These are phyloP conservation scores for Suhomyces bokatorum DNA, from an alignment of 1,139 yeast genomes.

Conservation along the genomic window DNA sequence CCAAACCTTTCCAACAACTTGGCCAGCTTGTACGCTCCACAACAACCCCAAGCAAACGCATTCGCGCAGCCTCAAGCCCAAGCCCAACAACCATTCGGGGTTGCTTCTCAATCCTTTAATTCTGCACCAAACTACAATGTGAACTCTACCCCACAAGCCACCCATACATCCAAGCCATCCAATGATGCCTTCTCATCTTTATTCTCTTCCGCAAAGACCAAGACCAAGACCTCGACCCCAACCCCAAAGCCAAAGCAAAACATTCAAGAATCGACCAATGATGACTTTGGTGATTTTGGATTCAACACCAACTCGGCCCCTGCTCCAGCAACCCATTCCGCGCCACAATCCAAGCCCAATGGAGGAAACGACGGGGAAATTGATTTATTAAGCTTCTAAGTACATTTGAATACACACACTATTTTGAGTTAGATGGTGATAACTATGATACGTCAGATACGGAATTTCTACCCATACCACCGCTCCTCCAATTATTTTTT, in stretches of 20 bases:
- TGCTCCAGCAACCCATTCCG: conserved; percentile 13
- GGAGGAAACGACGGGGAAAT: conserved; percentile 28
- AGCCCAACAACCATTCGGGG: conserved; percentile 3
- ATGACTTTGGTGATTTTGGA: conserved; percentile 13
- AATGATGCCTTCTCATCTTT: conserved; percentile 83
- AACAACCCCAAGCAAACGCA: conserved; percentile 16
- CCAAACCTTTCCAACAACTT: conserved; percentile 37
- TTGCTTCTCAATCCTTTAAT: conserved; percentile 11
- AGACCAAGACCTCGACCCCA: conserved; percentile 17
- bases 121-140: conserved; percentile 28
- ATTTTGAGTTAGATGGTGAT: background rate
- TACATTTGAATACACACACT: conserved; percentile 3
- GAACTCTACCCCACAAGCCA: conserved; percentile 20
- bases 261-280: conserved; percentile 4
- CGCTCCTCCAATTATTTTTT: no score
- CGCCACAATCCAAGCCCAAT: conserved; percentile 9
- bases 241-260: conserved; percentile 11
- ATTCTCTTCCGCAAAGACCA: conserved; percentile 69
- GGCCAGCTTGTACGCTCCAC: conserved; percentile 38
- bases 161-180: conserved; percentile 38
- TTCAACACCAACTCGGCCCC: conserved; percentile 13
- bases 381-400: conserved; percentile 46
- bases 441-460: no score
- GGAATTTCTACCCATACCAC: no score
- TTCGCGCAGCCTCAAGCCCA: conserved; percentile 15